Conservation (phyloP, 2,329 filamentous ascomycete species). For the Thelonectria discophora region DNA sequence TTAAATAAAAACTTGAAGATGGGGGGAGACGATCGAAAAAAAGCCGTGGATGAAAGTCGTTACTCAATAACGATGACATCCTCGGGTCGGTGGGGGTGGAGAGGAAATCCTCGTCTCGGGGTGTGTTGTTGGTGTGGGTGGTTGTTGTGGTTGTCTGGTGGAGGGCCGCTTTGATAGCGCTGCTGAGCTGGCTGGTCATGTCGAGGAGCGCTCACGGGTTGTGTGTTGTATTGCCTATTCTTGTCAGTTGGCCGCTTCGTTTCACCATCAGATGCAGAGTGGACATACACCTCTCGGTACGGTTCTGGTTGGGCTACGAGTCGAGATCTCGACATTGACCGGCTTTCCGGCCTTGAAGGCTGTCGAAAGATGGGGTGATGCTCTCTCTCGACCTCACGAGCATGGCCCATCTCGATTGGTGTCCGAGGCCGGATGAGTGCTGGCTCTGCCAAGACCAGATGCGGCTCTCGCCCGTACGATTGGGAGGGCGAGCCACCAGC, state of each 20-base stretch:
- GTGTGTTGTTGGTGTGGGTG: constrained; percentile 22
- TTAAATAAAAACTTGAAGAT: constrained; percentile 1
- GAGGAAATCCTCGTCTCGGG: constrained; percentile 27
- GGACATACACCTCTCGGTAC: constrained; percentile 41
- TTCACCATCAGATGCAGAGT: not conserved
- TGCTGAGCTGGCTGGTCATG: constrained; percentile 30
- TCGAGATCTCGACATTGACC: constrained; percentile 23
- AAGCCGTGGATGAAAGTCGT: constrained; percentile 15
- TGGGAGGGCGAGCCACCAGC: constrained; percentile 14
- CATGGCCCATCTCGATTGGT: constrained; percentile 10
- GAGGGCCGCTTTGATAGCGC: constrained; percentile 28
- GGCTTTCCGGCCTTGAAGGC: constrained; percentile 23
- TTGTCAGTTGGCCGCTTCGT: constrained; percentile 25
- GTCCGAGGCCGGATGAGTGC: constrained; percentile 18
- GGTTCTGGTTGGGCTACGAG: constrained; percentile 28
- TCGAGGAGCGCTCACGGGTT: constrained; percentile 12
- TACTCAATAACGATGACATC: constrained; percentile 47
- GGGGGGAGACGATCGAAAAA: not conserved
- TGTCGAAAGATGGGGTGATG: constrained; percentile 21
- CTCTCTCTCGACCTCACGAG: constrained; percentile 20
- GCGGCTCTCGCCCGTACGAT: constrained; percentile 20
- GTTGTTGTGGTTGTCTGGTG: constrained; percentile 7
- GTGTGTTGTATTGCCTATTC: constrained; percentile 29
- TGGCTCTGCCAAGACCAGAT: constrained; percentile 22
- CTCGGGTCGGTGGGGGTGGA: constrained; percentile 38